Evolutionary conservation across 805 yeast species (phyloP).

Genomic region (Torulaspora gathmanii): DNA sequence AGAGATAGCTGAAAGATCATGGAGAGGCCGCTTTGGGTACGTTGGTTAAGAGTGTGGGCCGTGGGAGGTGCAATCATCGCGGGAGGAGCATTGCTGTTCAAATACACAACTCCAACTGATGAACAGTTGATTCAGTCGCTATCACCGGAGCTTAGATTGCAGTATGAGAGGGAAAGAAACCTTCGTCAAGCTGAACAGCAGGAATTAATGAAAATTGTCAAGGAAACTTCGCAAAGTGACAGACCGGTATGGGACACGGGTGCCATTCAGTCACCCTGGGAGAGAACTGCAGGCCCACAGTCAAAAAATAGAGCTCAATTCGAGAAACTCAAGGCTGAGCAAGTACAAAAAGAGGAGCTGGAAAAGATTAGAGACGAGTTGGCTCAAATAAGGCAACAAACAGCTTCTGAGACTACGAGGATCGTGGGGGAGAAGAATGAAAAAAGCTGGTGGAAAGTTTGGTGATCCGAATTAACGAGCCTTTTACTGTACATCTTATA

Average conservation of each 20-base stretch:
- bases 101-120: constrained; percentile 78
- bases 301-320: constrained; percentile 41
- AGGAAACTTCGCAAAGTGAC: constrained; percentile 56
- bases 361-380: constrained; percentile 37
- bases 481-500: constrained; percentile 6
- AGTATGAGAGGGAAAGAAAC: constrained; percentile 61
- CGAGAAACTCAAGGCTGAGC: constrained; percentile 39
- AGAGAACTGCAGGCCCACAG: constrained; percentile 30
- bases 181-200: constrained; percentile 64
- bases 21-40: constrained; percentile 47
- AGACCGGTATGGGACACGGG: constrained; percentile 87
- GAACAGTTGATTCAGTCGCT: constrained; percentile 67
- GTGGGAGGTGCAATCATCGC: constrained; percentile 66
- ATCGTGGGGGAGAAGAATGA: constrained; percentile 25
- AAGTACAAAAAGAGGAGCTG: constrained; percentile 32
- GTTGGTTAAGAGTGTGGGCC: constrained; percentile 54
- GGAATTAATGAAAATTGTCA: constrained; percentile 62
- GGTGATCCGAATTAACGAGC: constrained; percentile 15
- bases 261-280: constrained; percentile 64
- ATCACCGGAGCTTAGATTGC: constrained; percentile 78
- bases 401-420: constrained; percentile 37
- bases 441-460: constrained; percentile 35
- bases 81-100: constrained; percentile 64
- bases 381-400: constrained; percentile 39
- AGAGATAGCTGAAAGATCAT: constrained; percentile 7